Percentiles rank a stretch among this genome's conserved stretches.
Evolutionary conservation across 305 asterid genomes (phyloP).

Genomic region (Fraxinus sp.): DNA sequence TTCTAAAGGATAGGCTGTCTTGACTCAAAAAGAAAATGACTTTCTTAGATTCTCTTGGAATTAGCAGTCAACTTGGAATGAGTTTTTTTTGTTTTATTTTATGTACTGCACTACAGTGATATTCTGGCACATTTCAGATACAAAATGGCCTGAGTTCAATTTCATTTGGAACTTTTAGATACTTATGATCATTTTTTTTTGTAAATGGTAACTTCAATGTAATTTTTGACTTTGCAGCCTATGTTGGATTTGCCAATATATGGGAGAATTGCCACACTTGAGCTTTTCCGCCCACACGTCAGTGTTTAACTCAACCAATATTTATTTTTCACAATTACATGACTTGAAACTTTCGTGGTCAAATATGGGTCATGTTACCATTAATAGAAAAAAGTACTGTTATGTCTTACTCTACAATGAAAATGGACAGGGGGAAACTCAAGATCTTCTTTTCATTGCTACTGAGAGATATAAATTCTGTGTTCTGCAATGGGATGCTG

Average conservation of each 20-base stretch:
- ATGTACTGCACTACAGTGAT: not conserved
- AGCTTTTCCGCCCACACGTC: slow-evolving; percentile 97
- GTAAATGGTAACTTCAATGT: slow-evolving; percentile 16
- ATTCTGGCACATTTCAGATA: not conserved
- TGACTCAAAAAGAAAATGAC: not conserved
- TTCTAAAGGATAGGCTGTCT: not conserved
- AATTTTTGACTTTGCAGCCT: slow-evolving; percentile 57
- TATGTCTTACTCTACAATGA: not conserved
- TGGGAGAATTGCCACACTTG: slow-evolving; percentile 97
- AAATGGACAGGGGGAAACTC: slow-evolving; percentile 76
- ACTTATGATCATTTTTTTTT: not conserved
- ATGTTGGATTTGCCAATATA: slow-evolving; percentile 96
- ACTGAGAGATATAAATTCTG: slow-evolving; percentile 92
- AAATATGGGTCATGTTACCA: not conserved
- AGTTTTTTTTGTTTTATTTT: not conserved
- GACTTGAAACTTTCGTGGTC: not conserved
- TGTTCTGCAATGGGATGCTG: slow-evolving; percentile 89
- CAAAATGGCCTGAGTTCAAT: not conserved
- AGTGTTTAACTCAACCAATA: slow-evolving; percentile 31
- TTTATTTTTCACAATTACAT: not conserved
- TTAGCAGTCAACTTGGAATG: not conserved
- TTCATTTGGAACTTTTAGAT: not conserved
- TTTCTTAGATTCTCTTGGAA: not conserved
- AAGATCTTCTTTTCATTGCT: slow-evolving; percentile 87
- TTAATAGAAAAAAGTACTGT: not conserved